Percentiles rank a stretch among this genome's conserved stretches.
These are phyloP conservation scores for Xylaria palmicola DNA, from an alignment of 495 filamentous ascomycete genomes.

Conservation along the genomic window DNA sequence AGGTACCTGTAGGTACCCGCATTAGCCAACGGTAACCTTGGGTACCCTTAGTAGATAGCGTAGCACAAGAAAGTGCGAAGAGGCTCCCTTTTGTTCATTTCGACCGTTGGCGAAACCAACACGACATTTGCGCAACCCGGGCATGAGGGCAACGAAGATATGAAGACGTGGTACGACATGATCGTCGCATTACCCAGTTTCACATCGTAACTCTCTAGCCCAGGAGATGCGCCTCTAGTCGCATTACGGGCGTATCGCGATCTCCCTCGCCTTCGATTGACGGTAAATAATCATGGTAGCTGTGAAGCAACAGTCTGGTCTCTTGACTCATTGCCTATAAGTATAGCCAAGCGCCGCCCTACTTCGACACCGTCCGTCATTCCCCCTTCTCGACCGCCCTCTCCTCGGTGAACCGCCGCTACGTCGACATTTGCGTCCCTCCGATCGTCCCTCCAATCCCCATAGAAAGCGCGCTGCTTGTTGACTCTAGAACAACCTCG, in stretches of 20 bases:
- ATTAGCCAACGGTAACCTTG: background rate
- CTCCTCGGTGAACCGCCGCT: background rate
- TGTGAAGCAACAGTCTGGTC: background rate
- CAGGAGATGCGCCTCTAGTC: background rate
- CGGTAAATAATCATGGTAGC: background rate
- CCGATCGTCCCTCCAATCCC: slow-evolving; percentile 53
- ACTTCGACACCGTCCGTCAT: background rate
- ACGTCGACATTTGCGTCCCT: slow-evolving; percentile 31
- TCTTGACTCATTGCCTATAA: background rate
- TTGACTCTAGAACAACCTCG: slow-evolving; percentile 43
- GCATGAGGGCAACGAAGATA: background rate
- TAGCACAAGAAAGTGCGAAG: too few species aligned
- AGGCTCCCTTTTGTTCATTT: background rate
- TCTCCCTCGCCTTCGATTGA: background rate
- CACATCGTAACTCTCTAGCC: background rate
- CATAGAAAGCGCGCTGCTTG: slow-evolving; percentile 45
- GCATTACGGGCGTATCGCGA: background rate
- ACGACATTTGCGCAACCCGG: background rate
- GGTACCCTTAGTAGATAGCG: background rate
- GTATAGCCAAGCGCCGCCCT: background rate
- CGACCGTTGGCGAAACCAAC: background rate
- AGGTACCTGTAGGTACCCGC: background rate
- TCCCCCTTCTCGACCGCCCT: background rate
- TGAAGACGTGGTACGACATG: slow-evolving; percentile 4
- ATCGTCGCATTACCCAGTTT: background rate